Base-by-base conservation (phyloP, 129 eudicot genomes). In the Flaveria sonorensis region DNA sequence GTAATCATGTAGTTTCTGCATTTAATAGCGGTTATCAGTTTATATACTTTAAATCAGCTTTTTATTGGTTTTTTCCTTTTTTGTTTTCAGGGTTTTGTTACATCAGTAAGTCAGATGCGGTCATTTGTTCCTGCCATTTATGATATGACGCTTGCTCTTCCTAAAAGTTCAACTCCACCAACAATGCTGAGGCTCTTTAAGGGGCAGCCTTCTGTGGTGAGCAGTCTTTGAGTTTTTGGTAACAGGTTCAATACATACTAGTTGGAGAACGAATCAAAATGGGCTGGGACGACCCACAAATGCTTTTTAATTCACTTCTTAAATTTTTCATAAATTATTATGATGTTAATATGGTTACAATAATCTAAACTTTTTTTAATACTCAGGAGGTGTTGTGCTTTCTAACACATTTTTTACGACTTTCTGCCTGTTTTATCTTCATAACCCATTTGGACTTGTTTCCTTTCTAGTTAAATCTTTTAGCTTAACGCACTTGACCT, bases 101-200 rank as follows among this genome's bases (percentile, higher is more conserved):
- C 96, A 62, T 86, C 98, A 53, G 96, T 92, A 53, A 88, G 86
- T 81, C 90, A 88, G 40, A 88, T 88, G 94, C 96, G 98, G 21
- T 71, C 94, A 15, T 88, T 92, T 85, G 93, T 90, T 88, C 98
- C 98, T 43, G 96, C 98, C 48, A 81, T 92, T 47, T 92, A 92
- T 51, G 98, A 92, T 78, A 85, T 88, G 46, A 92, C 96, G 1
- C 87, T 92, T 63, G 87, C 92, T 63, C 88, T 92, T 72, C 98
- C 96, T 7, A 90, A 73, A 86, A 67, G 60, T 56, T 84, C 96
- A 4, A 86, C 96, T 39, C 84, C 88, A 32, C 96, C 98, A 39
- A 92, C 98, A 62, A 86, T 90, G 96, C 72, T 92, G 26, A 79
- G 98, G 71, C 88, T 92, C 71, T 89, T 92, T 36, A 90, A 88